Evolutionary conservation across 1,139 yeast species (phyloP).

Genomic region (Debaryomyces sp.): DNA sequence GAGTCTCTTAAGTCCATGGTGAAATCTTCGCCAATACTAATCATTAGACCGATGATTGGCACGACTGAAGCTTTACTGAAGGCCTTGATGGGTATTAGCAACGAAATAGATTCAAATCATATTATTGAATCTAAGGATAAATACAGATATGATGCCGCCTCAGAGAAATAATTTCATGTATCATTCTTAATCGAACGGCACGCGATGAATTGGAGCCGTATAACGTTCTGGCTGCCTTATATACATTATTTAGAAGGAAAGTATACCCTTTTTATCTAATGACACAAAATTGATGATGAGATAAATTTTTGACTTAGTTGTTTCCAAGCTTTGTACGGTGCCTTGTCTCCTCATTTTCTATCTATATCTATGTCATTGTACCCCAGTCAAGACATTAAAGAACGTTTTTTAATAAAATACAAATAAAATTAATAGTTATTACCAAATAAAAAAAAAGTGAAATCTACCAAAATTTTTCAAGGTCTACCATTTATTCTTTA

Average conservation of each 20-base stretch:
- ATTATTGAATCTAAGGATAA: conserved; percentile 42
- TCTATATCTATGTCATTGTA: neutral
- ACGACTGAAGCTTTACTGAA: conserved; percentile 89
- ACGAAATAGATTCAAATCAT: conserved; percentile 69
- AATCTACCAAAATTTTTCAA: neutral
- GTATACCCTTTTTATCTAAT: neutral
- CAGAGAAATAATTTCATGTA: neutral
- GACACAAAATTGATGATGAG: conserved; percentile 6
- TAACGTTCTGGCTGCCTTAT: neutral
- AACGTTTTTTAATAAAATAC: neutral
- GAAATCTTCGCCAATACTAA: conserved; percentile 75
- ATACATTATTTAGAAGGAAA: conserved; percentile 3
- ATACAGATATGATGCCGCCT: conserved; percentile 19
- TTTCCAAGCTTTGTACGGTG: no score
- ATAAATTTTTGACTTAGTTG: neutral
- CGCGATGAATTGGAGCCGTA: conserved; percentile 4
- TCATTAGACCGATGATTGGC: conserved; percentile 87
- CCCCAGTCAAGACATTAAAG: neutral
- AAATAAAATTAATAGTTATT: neutral
- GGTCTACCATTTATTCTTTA: neutral
- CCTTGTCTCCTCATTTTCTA: neutral
- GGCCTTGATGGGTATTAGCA: conserved; percentile 80
- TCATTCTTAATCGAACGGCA: neutral
- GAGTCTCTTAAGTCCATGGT: conserved; percentile 71
- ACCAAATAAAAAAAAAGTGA: neutral